Base-by-base conservation (phyloP, 2,329 filamentous ascomycete species). In the Epichloe gansuensis region DNA sequence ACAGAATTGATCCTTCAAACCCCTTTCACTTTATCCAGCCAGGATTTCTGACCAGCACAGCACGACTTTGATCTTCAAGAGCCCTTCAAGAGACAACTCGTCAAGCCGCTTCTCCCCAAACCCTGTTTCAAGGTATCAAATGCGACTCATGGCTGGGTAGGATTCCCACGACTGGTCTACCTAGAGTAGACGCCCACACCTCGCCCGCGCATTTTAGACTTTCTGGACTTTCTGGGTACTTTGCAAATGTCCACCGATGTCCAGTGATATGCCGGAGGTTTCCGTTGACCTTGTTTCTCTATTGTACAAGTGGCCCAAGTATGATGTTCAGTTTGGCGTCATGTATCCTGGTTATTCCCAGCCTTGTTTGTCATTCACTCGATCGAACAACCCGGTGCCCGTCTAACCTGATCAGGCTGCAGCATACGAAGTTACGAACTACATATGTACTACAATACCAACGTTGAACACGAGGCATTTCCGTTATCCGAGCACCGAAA, bases 281-380 rank as follows among this genome's bases (percentile, higher is more conserved):
- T 43, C 52, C 52, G 49, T 25, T 41, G 41, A 35, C 41, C 34
- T 48, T 51, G 43, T 41, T 28, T 43, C 6, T 49, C 17, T 21
- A 21, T 21, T 21, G 17, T 21, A 21, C 17, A 21, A 41, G 37
- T 31, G 52, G 49, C 23, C 49, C 39, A 21, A 21, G 17, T 21
- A 43, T 34, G 17, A 23, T 13, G 38, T 53, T 50, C 42, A 53
- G 47, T 43, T 38, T 43, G 47, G 52, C 43, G 48, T 46, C n/a
- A 9, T 9, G 25, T 23, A 44, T 52, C 38, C 46, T 35, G 28
- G 46, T 23, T 38, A 42, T 37, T 39, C 21, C 49, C 48, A 35
- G 46, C 46, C 46, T 3, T 38, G 13, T 8, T 44, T 31, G 31
- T 50, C n/a, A n/a, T 44, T 23, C n/a, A 45, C 12, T 51, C 48